These are phyloP conservation scores for Lentinula sp. DNA, from an alignment of 768 basidiomycete species.

Conservation along the genomic window DNA sequence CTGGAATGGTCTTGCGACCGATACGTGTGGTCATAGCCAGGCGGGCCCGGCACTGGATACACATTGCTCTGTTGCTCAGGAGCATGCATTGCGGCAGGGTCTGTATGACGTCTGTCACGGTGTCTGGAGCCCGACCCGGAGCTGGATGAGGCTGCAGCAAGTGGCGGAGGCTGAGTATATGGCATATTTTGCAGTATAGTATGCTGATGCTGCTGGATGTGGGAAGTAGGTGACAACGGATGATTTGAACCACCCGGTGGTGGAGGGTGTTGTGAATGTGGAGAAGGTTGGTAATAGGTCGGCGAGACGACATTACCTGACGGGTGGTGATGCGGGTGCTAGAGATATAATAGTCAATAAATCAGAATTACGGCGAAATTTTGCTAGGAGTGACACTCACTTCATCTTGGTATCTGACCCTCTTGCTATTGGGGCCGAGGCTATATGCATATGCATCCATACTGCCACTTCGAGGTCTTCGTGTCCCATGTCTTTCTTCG, in stretches of 20 bases:
- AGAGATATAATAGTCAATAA: neutral
- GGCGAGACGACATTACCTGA: neutral
- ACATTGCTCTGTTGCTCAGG: neutral
- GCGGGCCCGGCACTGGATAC: neutral
- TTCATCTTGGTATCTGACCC: slow-evolving; percentile 2
- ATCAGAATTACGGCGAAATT: neutral
- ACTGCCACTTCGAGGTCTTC: slow-evolving; percentile 5
- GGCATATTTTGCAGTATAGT: neutral
- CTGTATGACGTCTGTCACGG: neutral
- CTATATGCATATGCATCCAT: slow-evolving; percentile 2
- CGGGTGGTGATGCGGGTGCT: neutral
- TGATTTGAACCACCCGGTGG: neutral
- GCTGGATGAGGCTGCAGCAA: neutral
- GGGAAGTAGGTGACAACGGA: neutral
- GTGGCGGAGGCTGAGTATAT: neutral
- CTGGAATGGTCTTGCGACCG: neutral
- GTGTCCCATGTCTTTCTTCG: slow-evolving; percentile 1
- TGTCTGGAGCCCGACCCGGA: neutral
- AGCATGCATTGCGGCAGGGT: neutral
- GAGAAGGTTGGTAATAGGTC: slow-evolving; percentile 5
- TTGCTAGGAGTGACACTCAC: neutral
- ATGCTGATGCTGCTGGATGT: neutral
- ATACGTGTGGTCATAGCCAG: neutral
- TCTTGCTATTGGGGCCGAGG: neutral
- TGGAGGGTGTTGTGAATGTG: slow-evolving; percentile 3